Evolutionary conservation across 2,329 filamentous ascomycete species (phyloP).

Genomic region (Cladosporium halotolerans): DNA sequence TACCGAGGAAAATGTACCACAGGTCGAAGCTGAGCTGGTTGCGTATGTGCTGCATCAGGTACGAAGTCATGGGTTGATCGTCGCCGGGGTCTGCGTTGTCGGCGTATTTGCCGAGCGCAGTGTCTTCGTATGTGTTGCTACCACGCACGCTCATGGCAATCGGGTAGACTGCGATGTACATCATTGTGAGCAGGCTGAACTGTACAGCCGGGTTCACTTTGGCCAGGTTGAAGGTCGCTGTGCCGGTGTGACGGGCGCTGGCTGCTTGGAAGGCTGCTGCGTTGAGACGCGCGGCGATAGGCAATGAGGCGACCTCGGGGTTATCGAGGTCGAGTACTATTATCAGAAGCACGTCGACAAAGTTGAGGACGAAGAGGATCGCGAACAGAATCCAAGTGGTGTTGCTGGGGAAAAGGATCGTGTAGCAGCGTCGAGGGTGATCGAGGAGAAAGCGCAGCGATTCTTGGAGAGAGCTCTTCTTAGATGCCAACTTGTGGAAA

Average conservation of each 20-base stretch:
- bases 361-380: constrained; percentile 9
- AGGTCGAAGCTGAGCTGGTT: constrained; percentile 36
- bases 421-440: constrained; percentile 51
- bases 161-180: constrained; percentile 61
- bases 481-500: constrained; percentile 31
- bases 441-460: constrained; percentile 33
- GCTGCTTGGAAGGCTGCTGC: constrained; percentile 18
- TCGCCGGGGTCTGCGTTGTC: constrained; percentile 10
- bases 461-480: constrained; percentile 17
- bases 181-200: constrained; percentile 57
- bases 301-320: constrained; percentile 2
- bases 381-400: constrained; percentile 12
- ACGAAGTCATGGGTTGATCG: constrained; percentile 39
- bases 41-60: constrained; percentile 44
- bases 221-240: constrained; percentile 32
- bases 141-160: constrained; percentile 59
- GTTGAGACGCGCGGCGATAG: background rate
- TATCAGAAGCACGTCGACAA: constrained; percentile 23
- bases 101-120: constrained; percentile 55
- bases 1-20: constrained; percentile 36
- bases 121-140: constrained; percentile 67
- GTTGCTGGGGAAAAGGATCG: constrained; percentile 55
- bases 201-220: constrained; percentile 49
- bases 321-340: constrained; percentile 13
- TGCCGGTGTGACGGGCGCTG: constrained; percentile 33